Percentiles rank a stretch among this genome's conserved stretches.
Evolutionary conservation across 495 filamentous ascomycete genomes (phyloP).

Genomic region (Geoglossum glabrum): DNA sequence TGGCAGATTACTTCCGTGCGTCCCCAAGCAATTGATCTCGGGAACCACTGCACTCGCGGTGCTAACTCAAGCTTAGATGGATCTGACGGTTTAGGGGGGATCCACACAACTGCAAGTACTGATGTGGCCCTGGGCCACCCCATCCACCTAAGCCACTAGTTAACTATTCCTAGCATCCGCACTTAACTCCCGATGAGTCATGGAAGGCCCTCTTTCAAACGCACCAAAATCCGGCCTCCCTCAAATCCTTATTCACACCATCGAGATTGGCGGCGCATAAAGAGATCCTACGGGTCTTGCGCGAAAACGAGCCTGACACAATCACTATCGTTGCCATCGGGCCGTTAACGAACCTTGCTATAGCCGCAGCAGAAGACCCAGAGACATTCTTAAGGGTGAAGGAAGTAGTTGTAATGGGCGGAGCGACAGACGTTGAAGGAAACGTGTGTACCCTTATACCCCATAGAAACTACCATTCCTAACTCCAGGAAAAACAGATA

Average conservation of each 20-base stretch:
- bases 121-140: not conserved
- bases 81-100: conserved; percentile 73
- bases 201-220: conserved; percentile 73
- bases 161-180: conserved; percentile 45
- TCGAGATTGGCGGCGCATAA: conserved; percentile 51
- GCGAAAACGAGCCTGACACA: conserved; percentile 56
- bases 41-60: not conserved
- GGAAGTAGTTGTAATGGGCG: conserved; percentile 93
- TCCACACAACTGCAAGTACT: conserved; percentile 50
- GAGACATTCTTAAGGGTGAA: conserved; percentile 74
- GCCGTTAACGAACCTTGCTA: conserved; percentile 75
- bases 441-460: conserved; percentile 36
- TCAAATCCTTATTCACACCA: conserved; percentile 42
- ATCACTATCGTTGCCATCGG: conserved; percentile 81
- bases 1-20: conserved; percentile 85
- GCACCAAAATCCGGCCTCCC: conserved; percentile 15
- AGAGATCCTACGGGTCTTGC: conserved; percentile 68
- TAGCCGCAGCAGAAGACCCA: conserved; percentile 68
- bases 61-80: conserved; percentile 41
- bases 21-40: not conserved
- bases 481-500: conserved; percentile 18
- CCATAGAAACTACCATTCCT: not conserved
- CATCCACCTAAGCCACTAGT: not conserved
- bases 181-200: conserved; percentile 60
- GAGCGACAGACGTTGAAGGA: conserved; percentile 54